Base-by-base conservation (phyloP, 2,329 filamentous ascomycete species). In the Ciborinia camelliae region DNA sequence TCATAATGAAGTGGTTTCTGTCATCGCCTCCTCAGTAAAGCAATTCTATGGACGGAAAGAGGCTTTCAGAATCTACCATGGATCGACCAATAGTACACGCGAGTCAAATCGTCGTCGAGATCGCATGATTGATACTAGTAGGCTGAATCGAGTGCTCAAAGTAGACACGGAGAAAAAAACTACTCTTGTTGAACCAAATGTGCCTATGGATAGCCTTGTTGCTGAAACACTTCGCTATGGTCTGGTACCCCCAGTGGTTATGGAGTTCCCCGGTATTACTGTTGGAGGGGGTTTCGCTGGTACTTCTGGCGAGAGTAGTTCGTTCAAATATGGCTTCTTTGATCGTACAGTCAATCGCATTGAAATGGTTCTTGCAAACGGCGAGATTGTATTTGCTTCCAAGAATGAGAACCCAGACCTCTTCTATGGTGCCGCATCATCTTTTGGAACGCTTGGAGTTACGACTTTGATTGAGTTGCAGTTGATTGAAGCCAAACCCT, bases 211-310 rank as follows among this genome's bases (percentile, higher is more conserved):
- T 66, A 76, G 76, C 1, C 79, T 90, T 0, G 81, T 89, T 1
- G 78, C 81, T 58, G 82, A 81, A 1, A 86, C 86, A 0, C 71
- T 86, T 43, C 73, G 75, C 1, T 73, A 84, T 52, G 82, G 82
- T 0, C 76, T 90, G 0, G 73, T 90, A 1, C 86, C 82, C 2
- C 83, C 82, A 0, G 85, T 90, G 0, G 85, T 90, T 9, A 89
- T 89, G 83, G 88, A 90, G 70, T 87, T 90, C 50, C 86, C 87
- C 0, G 86, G 86, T 1, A 90, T 90, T 67, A 90, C 88, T 0
- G 83, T 82, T 0, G 87, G 87, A 9, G 87, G 87, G 8, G 86
- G 85, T 0, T 90, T 87, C 71, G 80, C 85, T 2, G 87, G 87
- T 1, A 89, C 86, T 0, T 82, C 84, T 0, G 87, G 86, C 8